Evolutionary conservation across 257 asterid species (phyloP), one percentile per base, ranked within the genome.

Genomic region (Plantago ovata): DNA sequence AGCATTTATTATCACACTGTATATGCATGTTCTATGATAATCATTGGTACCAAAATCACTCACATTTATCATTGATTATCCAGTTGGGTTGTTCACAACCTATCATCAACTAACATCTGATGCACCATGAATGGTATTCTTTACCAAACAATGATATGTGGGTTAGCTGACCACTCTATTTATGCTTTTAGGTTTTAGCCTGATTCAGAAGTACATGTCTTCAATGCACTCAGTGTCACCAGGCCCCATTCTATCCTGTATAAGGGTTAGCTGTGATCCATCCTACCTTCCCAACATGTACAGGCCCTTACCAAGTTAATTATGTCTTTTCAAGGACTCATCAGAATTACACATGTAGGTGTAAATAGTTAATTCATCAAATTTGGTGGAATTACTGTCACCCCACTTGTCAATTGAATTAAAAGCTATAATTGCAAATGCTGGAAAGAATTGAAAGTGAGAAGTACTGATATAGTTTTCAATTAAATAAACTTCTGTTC

Each of bases 81-180:
- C 56, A 55, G 63, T 48, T 23, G 58, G 22, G 69, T 49, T 38
- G 62, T 58, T 57, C 44, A 57, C 57, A 65, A 60, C 59, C 49
- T 56, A 62, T 58, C 70, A 62, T 63, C 60, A 54, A 54, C 19
- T 56, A 54, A 48, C 64, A 62, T 58, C 64, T 48, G 46, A 47
- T 65, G 46, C 60, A 23, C 38, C 41, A 69, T 61, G 56, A 56
- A 36, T 56, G 58, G 50, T 28, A 28, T 49, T 38, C 33, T 23
- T 49, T 45, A 58, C 55, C 48, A 47, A 53, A 53, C 41, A 28
- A 9, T n/a, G 38, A 43, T 49, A 61, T 51, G 49, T 45, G 15
- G 61, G 42, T 14, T 44, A 28, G 47, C 58, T 44, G 24, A 39
- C 62, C 63, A 9, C 56, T 58, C 28, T 42, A 53, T 58, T 40